Conservation (phyloP, 2,329 filamentous ascomycete species). For the Ophiostoma sp. region DNA sequence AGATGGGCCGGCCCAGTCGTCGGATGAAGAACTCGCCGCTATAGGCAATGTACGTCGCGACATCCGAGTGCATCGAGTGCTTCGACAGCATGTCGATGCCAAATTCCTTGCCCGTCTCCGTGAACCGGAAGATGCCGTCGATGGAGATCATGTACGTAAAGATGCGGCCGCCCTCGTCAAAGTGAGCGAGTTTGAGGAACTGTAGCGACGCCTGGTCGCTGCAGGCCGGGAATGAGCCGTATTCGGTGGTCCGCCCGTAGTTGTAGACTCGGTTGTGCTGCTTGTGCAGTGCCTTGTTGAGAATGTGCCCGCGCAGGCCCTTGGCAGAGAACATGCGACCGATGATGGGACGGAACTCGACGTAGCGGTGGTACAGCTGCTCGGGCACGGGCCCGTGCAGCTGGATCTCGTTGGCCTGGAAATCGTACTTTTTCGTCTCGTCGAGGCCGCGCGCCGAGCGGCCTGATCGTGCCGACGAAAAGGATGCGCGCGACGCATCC, state of each 20-base stretch:
- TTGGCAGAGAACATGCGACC: slow-evolving; percentile 78
- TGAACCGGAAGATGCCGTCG: slow-evolving; percentile 82
- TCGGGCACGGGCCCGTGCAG: slow-evolving; percentile 75
- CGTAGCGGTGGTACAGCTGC: slow-evolving; percentile 81
- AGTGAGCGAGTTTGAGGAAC: slow-evolving; percentile 81
- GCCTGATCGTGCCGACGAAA: slow-evolving; percentile 3
- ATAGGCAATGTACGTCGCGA: slow-evolving; percentile 84
- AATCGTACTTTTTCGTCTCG: slow-evolving; percentile 46
- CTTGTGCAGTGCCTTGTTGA: slow-evolving; percentile 82
- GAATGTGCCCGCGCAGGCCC: slow-evolving; percentile 70
- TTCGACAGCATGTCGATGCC: slow-evolving; percentile 90
- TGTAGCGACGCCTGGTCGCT: slow-evolving; percentile 66
- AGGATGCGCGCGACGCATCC: background rate
- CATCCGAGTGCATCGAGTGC: slow-evolving; percentile 95
- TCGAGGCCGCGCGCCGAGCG: background rate
- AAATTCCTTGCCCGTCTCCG: slow-evolving; percentile 92
- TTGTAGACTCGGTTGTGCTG: slow-evolving; percentile 89
- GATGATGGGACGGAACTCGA: slow-evolving; percentile 88
- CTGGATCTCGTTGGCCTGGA: slow-evolving; percentile 90
- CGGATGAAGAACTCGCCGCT: slow-evolving; percentile 91
- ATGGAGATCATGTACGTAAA: slow-evolving; percentile 91
- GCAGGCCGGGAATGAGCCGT: slow-evolving; percentile 61
- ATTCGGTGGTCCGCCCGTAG: slow-evolving; percentile 69
- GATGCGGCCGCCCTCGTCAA: slow-evolving; percentile 75
- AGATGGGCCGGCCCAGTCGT: slow-evolving; percentile 50